Percentiles rank a stretch among this genome's conserved stretches.
phyloP scores from a whole-genome alignment of 2,329 filamentous ascomycete genomes.

The Penicillium janthinellum region DNA sequence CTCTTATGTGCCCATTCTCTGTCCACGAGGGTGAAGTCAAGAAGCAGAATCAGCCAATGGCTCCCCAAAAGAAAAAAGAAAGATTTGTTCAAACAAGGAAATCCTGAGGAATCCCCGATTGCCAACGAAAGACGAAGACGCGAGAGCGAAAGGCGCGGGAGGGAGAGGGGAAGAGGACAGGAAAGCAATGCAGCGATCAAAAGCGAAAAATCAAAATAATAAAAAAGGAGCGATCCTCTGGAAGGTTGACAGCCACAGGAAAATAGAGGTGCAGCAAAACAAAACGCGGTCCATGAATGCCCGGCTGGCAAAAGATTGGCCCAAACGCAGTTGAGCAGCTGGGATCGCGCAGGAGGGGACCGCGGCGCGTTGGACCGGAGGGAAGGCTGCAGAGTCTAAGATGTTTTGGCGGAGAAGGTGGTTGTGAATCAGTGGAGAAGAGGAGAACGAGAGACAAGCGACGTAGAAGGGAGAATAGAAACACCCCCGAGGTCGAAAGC shows the following conservation, averaged over 20 bases:
- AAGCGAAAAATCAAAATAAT: slow-evolving; percentile 30
- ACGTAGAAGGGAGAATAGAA: not conserved
- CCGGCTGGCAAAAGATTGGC: slow-evolving; percentile 23
- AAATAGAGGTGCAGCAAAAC: slow-evolving; percentile 22
- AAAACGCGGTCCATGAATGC: slow-evolving; percentile 22
- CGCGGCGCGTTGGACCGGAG: slow-evolving; percentile 22
- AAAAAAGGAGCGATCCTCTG: slow-evolving; percentile 13
- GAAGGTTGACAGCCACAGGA: slow-evolving; percentile 24
- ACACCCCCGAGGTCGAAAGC: not conserved
- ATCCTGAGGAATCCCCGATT: not conserved
- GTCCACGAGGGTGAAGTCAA: slow-evolving; percentile 7
- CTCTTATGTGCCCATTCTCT: slow-evolving; percentile 21
- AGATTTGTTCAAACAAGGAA: not conserved
- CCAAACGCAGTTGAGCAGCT: slow-evolving; percentile 25
- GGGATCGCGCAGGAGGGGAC: slow-evolving; percentile 27
- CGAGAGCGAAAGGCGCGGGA: not conserved
- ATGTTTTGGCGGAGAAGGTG: slow-evolving; percentile 22
- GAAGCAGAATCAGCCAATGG: not conserved
- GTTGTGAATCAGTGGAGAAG: slow-evolving; percentile 15
- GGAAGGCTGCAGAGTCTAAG: slow-evolving; percentile 38
- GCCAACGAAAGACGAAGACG: not conserved
- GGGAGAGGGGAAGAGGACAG: slow-evolving; percentile 8
- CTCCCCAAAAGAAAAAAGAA: not conserved
- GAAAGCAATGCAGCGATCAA: slow-evolving; percentile 13
- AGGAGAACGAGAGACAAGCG: slow-evolving; percentile 5